phyloP scores from a whole-genome alignment of 352 stramenopile genomes.

The Globisporangium canariense region DNA sequence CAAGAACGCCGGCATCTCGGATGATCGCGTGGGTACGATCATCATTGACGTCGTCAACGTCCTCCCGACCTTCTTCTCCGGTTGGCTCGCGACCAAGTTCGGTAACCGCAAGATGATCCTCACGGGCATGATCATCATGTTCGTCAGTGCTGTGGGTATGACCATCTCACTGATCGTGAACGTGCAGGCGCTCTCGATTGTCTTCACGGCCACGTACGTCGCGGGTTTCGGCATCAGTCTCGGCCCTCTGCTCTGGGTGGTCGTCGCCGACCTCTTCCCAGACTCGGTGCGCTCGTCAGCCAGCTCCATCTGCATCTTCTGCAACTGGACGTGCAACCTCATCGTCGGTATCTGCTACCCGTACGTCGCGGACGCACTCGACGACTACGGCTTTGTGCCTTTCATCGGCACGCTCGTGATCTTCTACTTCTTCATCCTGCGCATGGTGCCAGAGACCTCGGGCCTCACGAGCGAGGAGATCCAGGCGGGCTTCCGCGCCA shows the following conservation, averaged over 20 bases:
- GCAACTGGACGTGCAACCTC: constrained; percentile 39
- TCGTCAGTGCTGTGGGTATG: constrained; percentile 44
- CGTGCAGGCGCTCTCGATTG: constrained; percentile 30
- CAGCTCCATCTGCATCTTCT: constrained; percentile 32
- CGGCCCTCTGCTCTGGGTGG: constrained; percentile 60
- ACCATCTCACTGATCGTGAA: constrained; percentile 34
- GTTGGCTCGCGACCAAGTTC: constrained; percentile 39
- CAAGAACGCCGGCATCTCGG: constrained; percentile 28
- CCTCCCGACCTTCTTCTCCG: constrained; percentile 28
- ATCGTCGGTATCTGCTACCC: constrained; percentile 57
- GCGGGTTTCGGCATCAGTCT: constrained; percentile 64
- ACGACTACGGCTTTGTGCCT: constrained; percentile 45
- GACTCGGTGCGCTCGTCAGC: constrained; percentile 45
- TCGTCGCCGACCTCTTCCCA: constrained; percentile 57
- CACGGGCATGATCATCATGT: constrained; percentile 33
- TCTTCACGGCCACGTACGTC: constrained; percentile 61
- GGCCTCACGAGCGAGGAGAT: constrained; percentile 63
- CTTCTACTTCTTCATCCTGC: constrained; percentile 44
- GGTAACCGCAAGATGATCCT: constrained; percentile 56
- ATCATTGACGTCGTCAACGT: constrained; percentile 49
- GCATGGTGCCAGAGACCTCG: constrained; percentile 52
- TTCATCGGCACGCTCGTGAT: constrained; percentile 46
- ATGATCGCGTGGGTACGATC: constrained; percentile 38
- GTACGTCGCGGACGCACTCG: constrained; percentile 42
- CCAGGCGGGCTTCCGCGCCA: constrained; percentile 37